Evolutionary conservation across 768 basidiomycete genomes (phyloP).

Genomic region (Chlorophyllum brunneum): DNA sequence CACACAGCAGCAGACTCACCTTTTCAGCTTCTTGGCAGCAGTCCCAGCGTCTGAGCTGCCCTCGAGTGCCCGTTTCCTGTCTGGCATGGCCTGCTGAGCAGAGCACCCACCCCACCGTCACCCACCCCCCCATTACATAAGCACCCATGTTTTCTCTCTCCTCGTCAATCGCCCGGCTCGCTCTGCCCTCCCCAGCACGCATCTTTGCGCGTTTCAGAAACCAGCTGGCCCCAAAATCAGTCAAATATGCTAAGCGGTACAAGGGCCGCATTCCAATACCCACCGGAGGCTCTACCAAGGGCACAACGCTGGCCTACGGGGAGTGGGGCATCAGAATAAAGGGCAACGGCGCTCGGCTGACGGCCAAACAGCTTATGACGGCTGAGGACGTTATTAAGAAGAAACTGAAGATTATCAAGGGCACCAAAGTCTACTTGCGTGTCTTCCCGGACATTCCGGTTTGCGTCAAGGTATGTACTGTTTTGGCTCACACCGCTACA

Average conservation of each 20-base stretch:
- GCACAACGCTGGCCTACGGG: conserved; percentile 88
- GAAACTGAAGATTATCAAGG: conserved; percentile 87
- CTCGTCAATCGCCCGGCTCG: conserved; percentile 24
- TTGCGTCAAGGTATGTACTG: conserved; percentile 78
- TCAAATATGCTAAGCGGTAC: conserved; percentile 84
- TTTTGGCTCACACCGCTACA: not conserved
- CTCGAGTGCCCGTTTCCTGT: conserved; percentile 61
- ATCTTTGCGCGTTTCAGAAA: conserved; percentile 44
- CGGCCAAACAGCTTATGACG: conserved; percentile 85
- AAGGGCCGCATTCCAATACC: conserved; percentile 87
- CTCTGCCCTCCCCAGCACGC: conserved; percentile 26
- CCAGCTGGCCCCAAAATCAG: conserved; percentile 78
- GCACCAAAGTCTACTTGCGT: conserved; percentile 79
- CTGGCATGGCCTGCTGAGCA: conserved; percentile 45
- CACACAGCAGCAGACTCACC: conserved; percentile 34
- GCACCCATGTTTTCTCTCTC: conserved; percentile 41
- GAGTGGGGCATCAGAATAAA: conserved; percentile 91
- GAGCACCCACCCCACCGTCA: not conserved
- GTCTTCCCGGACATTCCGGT: conserved; percentile 98
- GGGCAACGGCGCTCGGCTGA: conserved; percentile 74
- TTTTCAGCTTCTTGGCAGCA: conserved; percentile 60
- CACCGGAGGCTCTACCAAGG: conserved; percentile 86
- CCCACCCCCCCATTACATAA: conserved; percentile 20
- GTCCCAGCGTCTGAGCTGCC: conserved; percentile 41
- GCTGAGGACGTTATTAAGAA: conserved; percentile 86